Base-by-base conservation (phyloP, 2,329 filamentous ascomycete species). In the Ilyonectria destructans region DNA sequence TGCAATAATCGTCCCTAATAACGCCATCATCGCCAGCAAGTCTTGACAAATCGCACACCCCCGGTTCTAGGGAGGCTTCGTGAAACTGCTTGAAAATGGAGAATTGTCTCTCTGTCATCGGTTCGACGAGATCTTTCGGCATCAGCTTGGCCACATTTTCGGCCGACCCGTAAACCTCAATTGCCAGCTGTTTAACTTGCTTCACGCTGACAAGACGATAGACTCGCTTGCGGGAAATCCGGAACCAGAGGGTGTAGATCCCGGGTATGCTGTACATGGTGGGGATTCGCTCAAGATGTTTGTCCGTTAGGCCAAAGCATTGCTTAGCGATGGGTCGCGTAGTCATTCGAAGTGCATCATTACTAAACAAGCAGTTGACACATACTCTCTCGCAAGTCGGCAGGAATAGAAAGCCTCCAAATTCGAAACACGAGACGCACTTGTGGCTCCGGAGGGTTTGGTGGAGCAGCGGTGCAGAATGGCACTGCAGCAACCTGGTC, bases 311-410 rank as follows among this genome's bases (percentile, higher is more conserved):
- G 49, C 48, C 26, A 48, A 75, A 75, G n/a, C 65, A 72, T 40
- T 64, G 55, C 33, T 70, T 62, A 6, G 73, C 69, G 1, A 33
- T 45, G 21, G 17, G 17, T 1, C 33, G 13, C 2, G 68, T 55
- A n/a, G 73, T 69, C 69, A 77, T 69, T 61, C 69, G 64, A 4
- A 74, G 57, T 6, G 69, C 65, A 12, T 52, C 52, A 61, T 75
- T 75, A 9, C 57, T 23, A n/a, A 29, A 7, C 45, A 79, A 66
- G 51, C 78, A 79, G 48, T 71, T 58, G 29, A 68, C 71, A 68
- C 77, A 80, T 35, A 72, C 58, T 57, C 77, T 72, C 45, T 78
- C 73, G 63, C 75, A 79, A 1, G 72, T 75, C 1, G 76, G 74
- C 8, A 79, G 69, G 26, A 77, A 77, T 10, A 79, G 43, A 40